phyloP scores from a whole-genome alignment of 805 yeast genomes.

The Wickerhamiella galacta region DNA sequence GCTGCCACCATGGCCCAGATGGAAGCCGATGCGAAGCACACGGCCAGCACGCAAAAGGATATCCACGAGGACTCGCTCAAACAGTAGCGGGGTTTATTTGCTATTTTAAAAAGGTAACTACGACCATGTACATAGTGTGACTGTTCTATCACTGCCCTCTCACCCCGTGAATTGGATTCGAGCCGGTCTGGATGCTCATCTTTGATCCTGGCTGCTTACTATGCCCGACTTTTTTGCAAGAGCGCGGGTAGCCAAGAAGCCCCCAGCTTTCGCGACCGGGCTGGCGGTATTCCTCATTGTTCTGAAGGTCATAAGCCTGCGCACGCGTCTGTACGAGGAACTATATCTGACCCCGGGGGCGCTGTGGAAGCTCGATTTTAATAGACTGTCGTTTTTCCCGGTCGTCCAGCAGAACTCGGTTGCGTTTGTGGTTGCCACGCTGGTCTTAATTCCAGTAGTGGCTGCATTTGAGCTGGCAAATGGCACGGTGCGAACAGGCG shows the following conservation, averaged over 20 bases:
- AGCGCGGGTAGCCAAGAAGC: constrained; percentile 10
- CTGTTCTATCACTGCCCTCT: too few species aligned
- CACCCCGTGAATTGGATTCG: too few species aligned
- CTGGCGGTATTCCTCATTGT: constrained; percentile 36
- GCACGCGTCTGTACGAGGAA: constrained; percentile 20
- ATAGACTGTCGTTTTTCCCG: constrained; percentile 53
- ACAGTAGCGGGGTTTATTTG: not conserved
- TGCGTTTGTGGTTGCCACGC: constrained; percentile 44
- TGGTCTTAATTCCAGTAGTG: constrained; percentile 42
- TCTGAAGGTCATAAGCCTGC: constrained; percentile 26
- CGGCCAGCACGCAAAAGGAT: constrained; percentile 3
- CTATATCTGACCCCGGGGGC: constrained; percentile 42
- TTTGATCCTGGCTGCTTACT: too few species aligned
- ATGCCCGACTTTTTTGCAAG: not conserved
- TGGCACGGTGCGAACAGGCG: constrained; percentile 78
- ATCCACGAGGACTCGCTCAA: not conserved
- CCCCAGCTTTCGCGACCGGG: constrained; percentile 52
- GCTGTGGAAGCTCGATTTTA: constrained; percentile 31
- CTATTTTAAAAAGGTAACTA: too few species aligned
- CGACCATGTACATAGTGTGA: too few species aligned
- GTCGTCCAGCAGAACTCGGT: constrained; percentile 44
- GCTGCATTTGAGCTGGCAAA: constrained; percentile 49
- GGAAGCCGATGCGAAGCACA: constrained; percentile 7
- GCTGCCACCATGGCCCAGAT: constrained; percentile 14
- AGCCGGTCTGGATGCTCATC: too few species aligned